Base-by-base conservation (phyloP, 2,329 filamentous ascomycete species). In the Trichophyton rubrum region DNA sequence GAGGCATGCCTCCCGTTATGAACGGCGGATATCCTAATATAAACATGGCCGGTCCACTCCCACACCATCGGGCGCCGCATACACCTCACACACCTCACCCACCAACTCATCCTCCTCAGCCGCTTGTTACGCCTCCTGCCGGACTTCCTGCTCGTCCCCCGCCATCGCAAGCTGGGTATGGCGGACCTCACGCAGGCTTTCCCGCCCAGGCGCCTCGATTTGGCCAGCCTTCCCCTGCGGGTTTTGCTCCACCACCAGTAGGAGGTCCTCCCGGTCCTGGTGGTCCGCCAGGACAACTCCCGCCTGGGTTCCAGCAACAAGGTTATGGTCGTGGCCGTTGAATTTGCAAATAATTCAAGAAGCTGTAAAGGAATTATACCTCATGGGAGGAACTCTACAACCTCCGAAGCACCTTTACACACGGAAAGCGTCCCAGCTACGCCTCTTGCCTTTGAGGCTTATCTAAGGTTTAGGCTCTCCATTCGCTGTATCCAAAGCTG, bases 121-220 rank as follows among this genome's bases (percentile, higher is more conserved):
- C 79, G 56, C 67, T 79, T 49, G 69, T 71, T 47, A 75, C 74
- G 35, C 75, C 77, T 8, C 77, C 78, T 13, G 76, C 80, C 6
- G 81, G 80, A 30, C 71, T 85, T 27, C 86, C 87, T 43, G 84
- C 86, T 61, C 78, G 86, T 43, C 87, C 87, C n/a, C 87, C 87
- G 3, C 84, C 85, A 17, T 83, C 80, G 15, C 83, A 86, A 67
- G 84, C 77, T 57, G 85, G 84, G 1, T 88, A 87, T 68, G 86
- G 85, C 47, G 86, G 86, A 8, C 85, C 73, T 82, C 13, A 79
- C 59, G 65, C 68, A 62, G 66, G 72, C 13, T 77, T 78, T 63
- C 58, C 71, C 17, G 73, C 73, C 33, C 71, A 67, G 20, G 67
- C 66, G 53, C 68, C 45, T 70, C 57, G 73, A 70, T 58, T 77